A percentile compares a stretch with the other conserved stretches of the same genome.
Conservation (phyloP, 352 stramenopile genomes). For the Saprolegnia parasitica region DNA sequence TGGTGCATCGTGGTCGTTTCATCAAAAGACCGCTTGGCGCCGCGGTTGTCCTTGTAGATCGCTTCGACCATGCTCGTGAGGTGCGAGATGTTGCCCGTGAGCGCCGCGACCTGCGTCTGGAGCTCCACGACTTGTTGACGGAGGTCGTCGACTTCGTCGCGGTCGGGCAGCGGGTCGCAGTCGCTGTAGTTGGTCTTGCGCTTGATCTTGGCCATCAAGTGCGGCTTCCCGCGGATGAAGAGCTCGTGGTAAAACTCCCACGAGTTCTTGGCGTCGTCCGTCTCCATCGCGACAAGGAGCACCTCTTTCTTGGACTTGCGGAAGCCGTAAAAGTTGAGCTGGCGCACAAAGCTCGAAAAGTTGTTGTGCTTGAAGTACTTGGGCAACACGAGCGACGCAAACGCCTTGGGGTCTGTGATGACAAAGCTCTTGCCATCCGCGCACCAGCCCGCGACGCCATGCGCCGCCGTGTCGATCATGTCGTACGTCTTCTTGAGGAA, state of each 20-base stretch:
- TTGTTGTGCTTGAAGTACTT: conserved; percentile 92
- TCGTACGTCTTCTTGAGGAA: conserved; percentile 91
- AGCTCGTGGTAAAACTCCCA: conserved; percentile 87
- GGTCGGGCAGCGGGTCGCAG: conserved; percentile 39
- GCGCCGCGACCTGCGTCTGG: conserved; percentile 60
- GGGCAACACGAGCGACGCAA: conserved; percentile 85
- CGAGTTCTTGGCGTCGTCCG: conserved; percentile 55
- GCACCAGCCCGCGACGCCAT: conserved; percentile 73
- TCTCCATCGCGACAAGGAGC: conserved; percentile 40
- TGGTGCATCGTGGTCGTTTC: not conserved
- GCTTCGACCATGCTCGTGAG: conserved; percentile 15
- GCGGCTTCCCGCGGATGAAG: conserved; percentile 59
- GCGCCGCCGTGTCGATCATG: conserved; percentile 78
- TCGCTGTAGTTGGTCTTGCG: conserved; percentile 36
- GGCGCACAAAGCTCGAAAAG: conserved; percentile 87
- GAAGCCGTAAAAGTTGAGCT: conserved; percentile 91
- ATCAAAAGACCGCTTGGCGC: not conserved
- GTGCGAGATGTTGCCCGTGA: conserved; percentile 53
- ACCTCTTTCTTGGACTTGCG: conserved; percentile 56
- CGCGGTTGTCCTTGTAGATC: conserved; percentile 12
- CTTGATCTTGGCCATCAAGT: conserved; percentile 75
- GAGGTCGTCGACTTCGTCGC: conserved; percentile 70
- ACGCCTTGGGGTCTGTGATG: conserved; percentile 77
- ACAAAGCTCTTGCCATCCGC: conserved; percentile 75
- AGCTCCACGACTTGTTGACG: conserved; percentile 48